Evolutionary conservation across 129 eudicot species (phyloP).

Genomic region (Centaurea solstitialis): DNA sequence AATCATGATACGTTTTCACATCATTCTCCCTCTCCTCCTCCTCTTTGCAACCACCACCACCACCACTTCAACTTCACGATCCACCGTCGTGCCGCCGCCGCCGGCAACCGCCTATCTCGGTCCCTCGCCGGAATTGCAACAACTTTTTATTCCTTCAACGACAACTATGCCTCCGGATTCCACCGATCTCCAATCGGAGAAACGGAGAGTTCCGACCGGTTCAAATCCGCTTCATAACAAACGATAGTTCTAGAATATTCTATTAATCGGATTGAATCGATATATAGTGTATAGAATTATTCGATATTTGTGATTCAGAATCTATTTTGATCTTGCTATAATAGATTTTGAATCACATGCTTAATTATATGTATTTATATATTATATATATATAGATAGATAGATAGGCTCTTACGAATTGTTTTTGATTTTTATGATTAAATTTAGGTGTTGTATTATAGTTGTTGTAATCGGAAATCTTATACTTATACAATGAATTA

Average conservation of each 20-base stretch:
- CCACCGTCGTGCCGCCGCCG: slow-evolving; percentile 6
- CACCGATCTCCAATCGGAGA: slow-evolving; percentile 37
- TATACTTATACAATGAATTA: background rate
- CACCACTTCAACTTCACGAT: slow-evolving; percentile 28
- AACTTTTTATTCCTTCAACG: background rate
- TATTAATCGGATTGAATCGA: background rate
- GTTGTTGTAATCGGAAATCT: background rate
- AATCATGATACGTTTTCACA: slow-evolving; percentile 42
- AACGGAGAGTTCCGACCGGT: slow-evolving; percentile 54
- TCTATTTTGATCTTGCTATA: slow-evolving; percentile 1
- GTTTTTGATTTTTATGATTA: background rate
- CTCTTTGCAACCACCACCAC: slow-evolving; percentile 7
- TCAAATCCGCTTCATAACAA: slow-evolving; percentile 65
- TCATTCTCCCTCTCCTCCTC: slow-evolving; percentile 32
- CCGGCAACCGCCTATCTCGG: slow-evolving; percentile 20
- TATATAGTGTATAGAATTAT: slow-evolving; percentile 17
- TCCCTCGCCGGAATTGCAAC: background rate
- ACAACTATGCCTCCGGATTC: slow-evolving; percentile 17
- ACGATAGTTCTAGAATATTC: slow-evolving; percentile 23
- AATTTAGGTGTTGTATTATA: background rate
- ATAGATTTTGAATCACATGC: slow-evolving; percentile 29
- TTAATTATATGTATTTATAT: slow-evolving; percentile 5
- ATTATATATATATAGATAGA: too few species aligned
- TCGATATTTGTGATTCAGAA: slow-evolving; percentile 20
- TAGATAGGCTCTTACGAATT: background rate